Evolutionary conservation across 805 yeast genomes (phyloP).

Genomic region (Sugiyamaella boreocaroliniensis): DNA sequence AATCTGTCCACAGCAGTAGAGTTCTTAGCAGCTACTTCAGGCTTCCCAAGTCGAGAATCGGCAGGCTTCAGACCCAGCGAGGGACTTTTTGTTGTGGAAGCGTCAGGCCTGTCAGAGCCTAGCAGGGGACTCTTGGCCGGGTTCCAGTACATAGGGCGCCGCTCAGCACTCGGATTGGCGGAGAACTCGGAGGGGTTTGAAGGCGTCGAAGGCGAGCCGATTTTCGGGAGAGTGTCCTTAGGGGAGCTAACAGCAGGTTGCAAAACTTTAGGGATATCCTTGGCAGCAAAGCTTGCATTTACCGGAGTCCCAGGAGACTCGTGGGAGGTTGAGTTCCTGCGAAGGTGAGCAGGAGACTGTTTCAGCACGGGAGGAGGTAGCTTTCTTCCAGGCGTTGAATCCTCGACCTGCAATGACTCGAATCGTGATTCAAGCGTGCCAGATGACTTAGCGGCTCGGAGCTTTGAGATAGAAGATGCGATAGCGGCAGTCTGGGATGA

Average conservation of each 20-base stretch:
- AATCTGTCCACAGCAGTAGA: neutral
- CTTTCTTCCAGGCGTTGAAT: neutral
- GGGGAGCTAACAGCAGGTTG: neutral
- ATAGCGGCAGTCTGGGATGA: too few relatives aligned
- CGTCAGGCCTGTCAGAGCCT: neutral
- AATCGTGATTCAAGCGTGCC: neutral
- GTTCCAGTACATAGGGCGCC: constrained; percentile 3
- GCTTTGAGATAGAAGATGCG: neutral
- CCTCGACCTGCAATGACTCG: neutral
- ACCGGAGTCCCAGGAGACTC: too few relatives aligned
- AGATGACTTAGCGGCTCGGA: neutral
- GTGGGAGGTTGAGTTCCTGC: neutral
- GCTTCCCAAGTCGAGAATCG: neutral
- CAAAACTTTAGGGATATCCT: neutral
- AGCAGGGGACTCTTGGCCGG: constrained; percentile 1
- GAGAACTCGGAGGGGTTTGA: neutral
- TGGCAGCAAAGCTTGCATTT: too few relatives aligned
- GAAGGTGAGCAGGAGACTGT: neutral
- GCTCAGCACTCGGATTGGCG: neutral
- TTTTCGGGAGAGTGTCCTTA: neutral
- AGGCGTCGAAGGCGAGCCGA: neutral
- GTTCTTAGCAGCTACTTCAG: too few relatives aligned
- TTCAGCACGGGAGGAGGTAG: neutral
- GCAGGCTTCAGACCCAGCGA: neutral
- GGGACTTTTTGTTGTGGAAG: neutral